phyloP scores from a whole-genome alignment of 2,329 filamentous ascomycete species.

The Grosmannia clavigera region DNA sequence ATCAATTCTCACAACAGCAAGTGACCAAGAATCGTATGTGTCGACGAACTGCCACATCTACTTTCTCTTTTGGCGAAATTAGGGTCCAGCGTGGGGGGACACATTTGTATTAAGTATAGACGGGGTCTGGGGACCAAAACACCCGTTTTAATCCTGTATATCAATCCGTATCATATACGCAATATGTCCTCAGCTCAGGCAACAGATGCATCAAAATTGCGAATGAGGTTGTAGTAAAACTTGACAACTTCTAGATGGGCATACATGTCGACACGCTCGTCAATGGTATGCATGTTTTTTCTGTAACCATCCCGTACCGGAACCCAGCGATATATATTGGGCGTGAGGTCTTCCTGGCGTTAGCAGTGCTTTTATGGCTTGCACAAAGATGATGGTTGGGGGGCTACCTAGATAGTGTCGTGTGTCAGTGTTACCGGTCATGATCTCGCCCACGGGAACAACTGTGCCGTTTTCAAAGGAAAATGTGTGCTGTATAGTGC shows the following conservation, averaged over 20 bases:
- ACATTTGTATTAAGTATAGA: too few species aligned
- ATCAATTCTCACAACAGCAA: too few species aligned
- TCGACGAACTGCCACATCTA: too few species aligned
- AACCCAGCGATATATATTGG: constrained; percentile 35
- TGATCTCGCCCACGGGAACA: constrained; percentile 40
- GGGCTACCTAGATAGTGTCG: constrained; percentile 23
- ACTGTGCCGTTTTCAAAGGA: constrained; percentile 15
- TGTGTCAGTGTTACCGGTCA: constrained; percentile 39
- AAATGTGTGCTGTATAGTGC: constrained; percentile 18
- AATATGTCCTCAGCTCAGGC: not conserved
- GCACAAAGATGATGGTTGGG: not conserved
- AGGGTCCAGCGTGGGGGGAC: too few species aligned
- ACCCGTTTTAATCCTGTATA: too few species aligned
- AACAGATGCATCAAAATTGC: constrained; percentile 24
- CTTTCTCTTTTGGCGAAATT: too few species aligned
- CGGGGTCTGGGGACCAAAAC: not conserved
- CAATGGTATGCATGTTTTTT: constrained; percentile 25
- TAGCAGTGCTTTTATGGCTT: not conserved
- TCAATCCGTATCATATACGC: not conserved
- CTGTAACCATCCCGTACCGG: constrained; percentile 23
- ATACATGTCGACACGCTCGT: constrained; percentile 25
- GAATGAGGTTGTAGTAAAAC: constrained; percentile 27
- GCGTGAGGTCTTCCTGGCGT: constrained; percentile 20
- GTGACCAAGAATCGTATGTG: too few species aligned
- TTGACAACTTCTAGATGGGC: constrained; percentile 22